phyloP scores from a whole-genome alignment of 75 land plant genomes.

The Picea sitchensis region DNA sequence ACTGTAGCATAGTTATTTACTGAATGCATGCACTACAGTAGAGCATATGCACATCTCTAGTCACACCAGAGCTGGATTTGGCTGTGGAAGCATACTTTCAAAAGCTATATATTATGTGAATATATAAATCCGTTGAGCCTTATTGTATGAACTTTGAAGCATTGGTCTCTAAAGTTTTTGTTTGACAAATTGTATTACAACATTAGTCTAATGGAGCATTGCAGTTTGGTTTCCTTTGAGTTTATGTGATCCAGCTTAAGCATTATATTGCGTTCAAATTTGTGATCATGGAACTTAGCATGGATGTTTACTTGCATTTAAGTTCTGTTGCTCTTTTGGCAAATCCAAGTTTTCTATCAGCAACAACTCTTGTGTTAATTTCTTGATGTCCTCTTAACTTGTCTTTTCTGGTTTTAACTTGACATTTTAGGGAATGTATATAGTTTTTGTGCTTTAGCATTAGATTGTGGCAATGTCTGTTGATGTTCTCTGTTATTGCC shows the following conservation, averaged over 20 bases:
- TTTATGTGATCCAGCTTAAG: neutral
- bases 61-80: neutral
- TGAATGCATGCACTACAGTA: neutral
- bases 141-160: neutral
- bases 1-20: neutral
- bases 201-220: neutral
- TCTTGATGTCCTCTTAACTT: neutral
- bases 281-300: neutral
- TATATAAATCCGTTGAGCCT: no score
- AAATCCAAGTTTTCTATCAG: neutral
- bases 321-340: neutral
- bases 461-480: neutral
- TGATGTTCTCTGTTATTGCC: neutral
- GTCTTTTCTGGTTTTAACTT: neutral
- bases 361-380: no score
- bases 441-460: neutral
- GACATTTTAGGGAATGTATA: neutral
- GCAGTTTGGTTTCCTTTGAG: no score
- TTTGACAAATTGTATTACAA: neutral
- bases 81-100: neutral
- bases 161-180: neutral
- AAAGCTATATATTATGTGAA: neutral
- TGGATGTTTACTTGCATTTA: neutral
- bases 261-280: neutral
- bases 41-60: neutral